A percentile compares a stretch with the other conserved stretches of the same genome.
These are phyloP conservation scores for Penicillium lagena DNA, from an alignment of 495 filamentous ascomycete genomes.

Conservation along the genomic window DNA sequence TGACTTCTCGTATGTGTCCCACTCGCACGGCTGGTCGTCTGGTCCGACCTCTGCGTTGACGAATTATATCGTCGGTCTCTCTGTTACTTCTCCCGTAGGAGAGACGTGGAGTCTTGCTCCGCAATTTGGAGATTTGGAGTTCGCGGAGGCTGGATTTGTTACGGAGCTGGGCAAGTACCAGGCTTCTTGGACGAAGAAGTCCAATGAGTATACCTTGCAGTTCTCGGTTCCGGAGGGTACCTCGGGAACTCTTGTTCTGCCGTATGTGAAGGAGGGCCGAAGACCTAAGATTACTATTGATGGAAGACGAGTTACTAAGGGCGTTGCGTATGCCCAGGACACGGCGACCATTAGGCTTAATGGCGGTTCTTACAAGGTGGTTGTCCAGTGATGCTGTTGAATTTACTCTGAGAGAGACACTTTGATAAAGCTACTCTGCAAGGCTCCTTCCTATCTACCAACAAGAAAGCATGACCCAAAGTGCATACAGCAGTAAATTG, in stretches of 20 bases:
- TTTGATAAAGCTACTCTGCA: too few species aligned
- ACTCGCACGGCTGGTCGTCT: slow-evolving; percentile 57
- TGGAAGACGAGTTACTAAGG: slow-evolving; percentile 15
- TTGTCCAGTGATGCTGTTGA: slow-evolving; percentile 8
- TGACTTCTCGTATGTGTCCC: slow-evolving; percentile 35
- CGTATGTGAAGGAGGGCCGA: slow-evolving; percentile 13
- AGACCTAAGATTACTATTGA: slow-evolving; percentile 22
- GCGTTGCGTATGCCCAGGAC: slow-evolving; percentile 10
- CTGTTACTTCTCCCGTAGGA: slow-evolving; percentile 40
- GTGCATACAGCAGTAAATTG: too few species aligned
- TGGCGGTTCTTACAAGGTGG: slow-evolving; percentile 23
- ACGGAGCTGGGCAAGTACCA: slow-evolving; percentile 47
- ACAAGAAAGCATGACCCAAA: too few species aligned
- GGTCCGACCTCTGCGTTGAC: slow-evolving; percentile 52
- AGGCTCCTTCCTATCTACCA: too few species aligned
- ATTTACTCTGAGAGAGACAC: too few species aligned
- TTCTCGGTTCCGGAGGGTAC: slow-evolving; percentile 41
- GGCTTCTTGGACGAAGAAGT: slow-evolving; percentile 25
- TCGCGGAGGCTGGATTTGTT: slow-evolving; percentile 49
- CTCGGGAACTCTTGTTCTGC: slow-evolving; percentile 35
- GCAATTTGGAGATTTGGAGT: slow-evolving; percentile 42
- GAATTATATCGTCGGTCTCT: slow-evolving; percentile 48
- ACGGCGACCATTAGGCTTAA: slow-evolving; percentile 17
- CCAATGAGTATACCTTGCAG: slow-evolving; percentile 25
- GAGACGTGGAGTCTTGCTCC: slow-evolving; percentile 46